Evolutionary conservation across 805 yeast species (phyloP), one percentile per base, ranked within the genome.

Genomic region (Lipomyces sp.): DNA sequence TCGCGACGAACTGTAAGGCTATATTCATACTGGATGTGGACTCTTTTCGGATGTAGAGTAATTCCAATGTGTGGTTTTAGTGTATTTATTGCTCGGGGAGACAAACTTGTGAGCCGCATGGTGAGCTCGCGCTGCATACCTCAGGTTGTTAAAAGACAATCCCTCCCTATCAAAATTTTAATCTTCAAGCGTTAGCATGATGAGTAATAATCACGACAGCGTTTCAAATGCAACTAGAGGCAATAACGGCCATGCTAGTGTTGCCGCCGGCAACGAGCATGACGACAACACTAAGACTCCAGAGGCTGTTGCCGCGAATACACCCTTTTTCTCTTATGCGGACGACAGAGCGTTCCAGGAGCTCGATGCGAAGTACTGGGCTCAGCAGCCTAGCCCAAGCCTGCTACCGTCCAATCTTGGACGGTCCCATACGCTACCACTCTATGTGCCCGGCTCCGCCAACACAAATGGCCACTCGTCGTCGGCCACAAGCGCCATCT

Each of bases 301-400:
- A n/a, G 34, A 4, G 32, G 24, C 54, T n/a, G 2, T 29, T 51
- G 15, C 18, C 54, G 24, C 54, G 30, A 51, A 51, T 42, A 65
- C 67, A 4, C 71, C 70, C 6, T 68, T 55, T 51, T 68, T 66
- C 59, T 57, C 70, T 10, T 68, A 68, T 53, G 66, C 65, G 1
- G 71, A 68, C 32, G 71, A 68, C 37, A 61, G 64, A 15, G 67
- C 70, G 4, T 60, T 63, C 29, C 67, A 60, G 45, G 64, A 63
- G 29, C 53, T 66, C n/a, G 71, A 68, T 30, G 70, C 63, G 29
- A 68, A 68, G 54, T 55, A 68, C 55, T 68, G 70, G 70, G 71
- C 71, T 2, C 71, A 68, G 34, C 53, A 62, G 0, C 39, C 63
- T 29, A 37, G 64, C 55, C 56, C 67, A 8, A 37, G 64, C 33